Base-by-base conservation (phyloP, 2,329 filamentous ascomycete species). In the Talaromyces rugulosus region DNA sequence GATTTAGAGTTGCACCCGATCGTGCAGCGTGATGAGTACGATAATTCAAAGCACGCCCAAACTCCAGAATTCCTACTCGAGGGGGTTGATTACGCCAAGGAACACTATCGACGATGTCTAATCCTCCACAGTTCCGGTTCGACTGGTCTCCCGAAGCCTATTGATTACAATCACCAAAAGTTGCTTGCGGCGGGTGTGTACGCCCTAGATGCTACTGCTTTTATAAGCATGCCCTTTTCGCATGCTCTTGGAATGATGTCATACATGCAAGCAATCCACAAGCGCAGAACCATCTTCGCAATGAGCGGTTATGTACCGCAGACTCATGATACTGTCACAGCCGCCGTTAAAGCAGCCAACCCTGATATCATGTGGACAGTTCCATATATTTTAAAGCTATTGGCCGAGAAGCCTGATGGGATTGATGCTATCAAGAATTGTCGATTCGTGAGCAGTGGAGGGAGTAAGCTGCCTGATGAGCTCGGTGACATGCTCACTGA, bases 81-180 rank as follows among this genome's bases (percentile, higher is more conserved):
- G 33, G 28, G 55, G 27, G 18, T 27, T 9, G 14, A 47, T 30
- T n/a, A 7, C 23, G 28, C 14, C 23, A 28, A 11, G 55, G 40
- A 30, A 47, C 36, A 11, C 53, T 33, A 16, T 55, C 53, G 53
- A 16, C 23, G 30, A 57, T 27, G 33, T 18, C 36, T 57, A 18
- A 44, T 57, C n/a, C 42, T 57, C 16, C 57, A 59, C n/a, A 34
- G 28, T 27, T 59, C 57, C 16, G 57, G 57, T 33, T 59, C 57
- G 16, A 59, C 57, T 2, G 57, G 57, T 14, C 57, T 59, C n/a
- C 57, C 57, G 4, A 59, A 59, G 31, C 57, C 47, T 8, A 51
- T 59, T 5, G 34, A 47, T 27, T 44, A 52, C 16, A 59, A 27
- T 16, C 57, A 59, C 28, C 55, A 58, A 58, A 47, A 42, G 23